These are phyloP conservation scores for Phytophthora vignae DNA, from an alignment of 352 stramenopile genomes.

Conservation along the genomic window DNA sequence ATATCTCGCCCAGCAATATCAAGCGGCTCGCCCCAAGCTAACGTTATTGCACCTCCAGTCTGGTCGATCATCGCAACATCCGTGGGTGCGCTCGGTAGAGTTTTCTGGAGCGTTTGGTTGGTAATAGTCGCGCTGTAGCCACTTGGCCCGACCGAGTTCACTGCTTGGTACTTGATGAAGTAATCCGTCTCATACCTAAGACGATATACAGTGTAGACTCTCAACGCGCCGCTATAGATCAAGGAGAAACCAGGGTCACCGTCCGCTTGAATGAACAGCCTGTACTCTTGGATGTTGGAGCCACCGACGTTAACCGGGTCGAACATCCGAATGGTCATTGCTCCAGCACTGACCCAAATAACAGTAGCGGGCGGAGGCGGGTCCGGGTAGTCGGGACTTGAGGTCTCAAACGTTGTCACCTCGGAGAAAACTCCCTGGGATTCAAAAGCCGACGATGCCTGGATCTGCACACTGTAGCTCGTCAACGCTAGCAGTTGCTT, in stretches of 20 bases:
- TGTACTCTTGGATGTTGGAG: conserved; percentile 50
- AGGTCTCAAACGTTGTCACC: conserved; percentile 34
- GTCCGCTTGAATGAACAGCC: conserved; percentile 43
- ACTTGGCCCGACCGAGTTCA: conserved; percentile 59
- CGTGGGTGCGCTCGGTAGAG: conserved; percentile 48
- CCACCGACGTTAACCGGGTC: conserved; percentile 57
- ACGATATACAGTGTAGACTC: conserved; percentile 42
- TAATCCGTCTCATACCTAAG: conserved; percentile 46
- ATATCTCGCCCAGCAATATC: conserved; percentile 60
- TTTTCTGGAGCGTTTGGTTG: conserved; percentile 49
- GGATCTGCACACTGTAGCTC: conserved; percentile 53
- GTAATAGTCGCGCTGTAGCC: conserved; percentile 30
- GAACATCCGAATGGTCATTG: conserved; percentile 64
- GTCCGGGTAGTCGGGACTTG: conserved; percentile 51
- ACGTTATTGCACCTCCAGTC: conserved; percentile 51
- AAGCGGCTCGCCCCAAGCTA: conserved; percentile 62
- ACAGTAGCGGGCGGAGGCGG: conserved; percentile 42
- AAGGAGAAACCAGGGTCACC: conserved; percentile 30
- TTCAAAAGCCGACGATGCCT: conserved; percentile 37
- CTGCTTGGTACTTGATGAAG: conserved; percentile 56
- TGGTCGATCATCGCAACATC: conserved; percentile 32
- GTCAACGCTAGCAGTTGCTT: conserved; percentile 49
- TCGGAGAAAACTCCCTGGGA: conserved; percentile 42
- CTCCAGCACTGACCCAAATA: conserved; percentile 49
- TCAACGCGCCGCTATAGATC: conserved; percentile 35